Evolutionary conservation across 192 early-diverging fungal genomes (phyloP).

Genomic region (Coemansia sp.): DNA sequence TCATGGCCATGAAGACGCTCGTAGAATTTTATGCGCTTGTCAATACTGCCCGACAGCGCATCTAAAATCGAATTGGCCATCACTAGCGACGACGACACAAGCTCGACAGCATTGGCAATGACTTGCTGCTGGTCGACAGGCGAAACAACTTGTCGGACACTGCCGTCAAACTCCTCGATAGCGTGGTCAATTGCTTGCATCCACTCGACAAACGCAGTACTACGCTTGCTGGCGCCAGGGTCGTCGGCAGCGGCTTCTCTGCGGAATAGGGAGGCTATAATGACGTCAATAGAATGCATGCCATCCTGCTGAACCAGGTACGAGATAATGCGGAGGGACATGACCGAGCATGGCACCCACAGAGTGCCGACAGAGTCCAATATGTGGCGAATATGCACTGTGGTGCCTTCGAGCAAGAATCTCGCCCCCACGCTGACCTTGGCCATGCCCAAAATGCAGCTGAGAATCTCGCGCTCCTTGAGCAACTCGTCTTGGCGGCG

Average conservation of each 20-base stretch:
- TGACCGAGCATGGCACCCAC: constrained; percentile 42
- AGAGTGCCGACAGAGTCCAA: constrained; percentile 40
- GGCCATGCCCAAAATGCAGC: constrained; percentile 42
- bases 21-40: constrained; percentile 39
- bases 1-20: constrained; percentile 33
- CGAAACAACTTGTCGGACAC: not conserved
- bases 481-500: constrained; percentile 43
- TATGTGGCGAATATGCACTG: constrained; percentile 22
- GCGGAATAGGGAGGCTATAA: constrained; percentile 38
- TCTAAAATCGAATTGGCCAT: constrained; percentile 28
- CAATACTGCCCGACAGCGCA: constrained; percentile 24
- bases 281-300: constrained; percentile 13
- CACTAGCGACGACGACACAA: constrained; percentile 30
- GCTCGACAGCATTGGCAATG: constrained; percentile 26
- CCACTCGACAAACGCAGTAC: constrained; percentile 46
- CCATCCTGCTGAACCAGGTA: constrained; percentile 32
- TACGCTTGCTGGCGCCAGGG: constrained; percentile 11
- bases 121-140: constrained; percentile 2
- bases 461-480: constrained; percentile 49
- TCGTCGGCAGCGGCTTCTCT: constrained; percentile 15
- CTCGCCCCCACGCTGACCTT: constrained; percentile 31
- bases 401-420: constrained; percentile 19
- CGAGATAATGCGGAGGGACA: constrained; percentile 39
- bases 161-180: constrained; percentile 20
- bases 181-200: constrained; percentile 46